Evolutionary conservation across 345 rosid species (phyloP).

Genomic region (Sapria himalayana): DNA sequence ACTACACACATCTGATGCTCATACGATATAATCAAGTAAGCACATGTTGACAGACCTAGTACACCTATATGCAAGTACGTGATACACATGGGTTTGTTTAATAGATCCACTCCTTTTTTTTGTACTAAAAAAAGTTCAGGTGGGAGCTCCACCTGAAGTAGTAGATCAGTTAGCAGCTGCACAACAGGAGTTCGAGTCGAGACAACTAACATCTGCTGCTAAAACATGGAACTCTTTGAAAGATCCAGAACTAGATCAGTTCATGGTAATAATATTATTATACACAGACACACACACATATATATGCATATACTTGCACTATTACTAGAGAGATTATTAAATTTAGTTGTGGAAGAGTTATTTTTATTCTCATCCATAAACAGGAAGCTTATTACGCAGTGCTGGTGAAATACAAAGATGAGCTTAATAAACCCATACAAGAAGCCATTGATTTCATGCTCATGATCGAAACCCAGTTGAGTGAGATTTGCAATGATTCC

Average conservation of each 20-base stretch:
- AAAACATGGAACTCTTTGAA: conserved; percentile 25
- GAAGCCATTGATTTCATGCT: conserved; percentile 99
- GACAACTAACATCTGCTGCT: conserved; percentile 26
- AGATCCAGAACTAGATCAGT: conserved; percentile 95
- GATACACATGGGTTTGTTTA: not conserved
- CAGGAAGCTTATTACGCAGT: conserved; percentile 95
- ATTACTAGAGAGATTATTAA: too few relatives aligned
- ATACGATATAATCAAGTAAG: not conserved
- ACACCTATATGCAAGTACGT: not conserved
- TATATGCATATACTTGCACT: too few relatives aligned
- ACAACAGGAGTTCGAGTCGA: conserved; percentile 56
- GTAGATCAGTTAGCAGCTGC: conserved; percentile 46
- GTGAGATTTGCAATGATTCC: conserved; percentile 50
- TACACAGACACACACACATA: too few relatives aligned
- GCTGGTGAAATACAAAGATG: conserved; percentile 87
- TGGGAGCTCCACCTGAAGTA: conserved; percentile 91
- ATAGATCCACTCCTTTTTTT: conserved; percentile 3
- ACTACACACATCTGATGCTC: not conserved
- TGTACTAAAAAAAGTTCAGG: conserved; percentile 31
- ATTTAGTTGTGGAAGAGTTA: conserved; percentile 2
- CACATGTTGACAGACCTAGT: not conserved
- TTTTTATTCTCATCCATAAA: conserved; percentile 3
- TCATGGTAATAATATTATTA: conserved; percentile 70
- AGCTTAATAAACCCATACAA: conserved; percentile 73
- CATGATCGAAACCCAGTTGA: conserved; percentile 78